Conservation (phyloP, 1,284 basidiomycete species). For the Ganoderma leucocontextum region DNA sequence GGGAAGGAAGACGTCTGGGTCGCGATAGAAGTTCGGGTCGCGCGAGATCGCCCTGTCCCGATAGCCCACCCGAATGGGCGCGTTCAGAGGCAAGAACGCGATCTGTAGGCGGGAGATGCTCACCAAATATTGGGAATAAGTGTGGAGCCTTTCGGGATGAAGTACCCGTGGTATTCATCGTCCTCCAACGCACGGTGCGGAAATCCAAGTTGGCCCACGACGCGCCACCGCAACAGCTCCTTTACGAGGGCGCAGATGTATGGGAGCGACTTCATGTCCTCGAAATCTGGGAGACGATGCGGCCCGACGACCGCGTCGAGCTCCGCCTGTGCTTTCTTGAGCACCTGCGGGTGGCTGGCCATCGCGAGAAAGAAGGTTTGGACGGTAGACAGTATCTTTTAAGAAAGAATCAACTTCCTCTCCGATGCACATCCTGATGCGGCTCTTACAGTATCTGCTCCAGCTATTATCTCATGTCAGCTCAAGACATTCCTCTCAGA, state of each 20-base stretch:
- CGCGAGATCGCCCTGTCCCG: slow-evolving; percentile 35
- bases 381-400: slow-evolving; percentile 27
- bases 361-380: slow-evolving; percentile 47
- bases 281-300: slow-evolving; percentile 47
- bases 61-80: background rate
- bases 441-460: slow-evolving; percentile 27
- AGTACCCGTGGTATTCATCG: slow-evolving; percentile 42
- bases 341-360: slow-evolving; percentile 45
- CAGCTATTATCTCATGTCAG: slow-evolving; percentile 17
- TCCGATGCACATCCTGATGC: background rate
- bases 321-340: slow-evolving; percentile 45
- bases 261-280: slow-evolving; percentile 39
- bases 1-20: slow-evolving; percentile 47
- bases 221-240: slow-evolving; percentile 29
- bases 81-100: background rate
- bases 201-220: slow-evolving; percentile 33
- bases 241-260: slow-evolving; percentile 26
- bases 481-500: background rate
- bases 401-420: background rate
- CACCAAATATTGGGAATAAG: slow-evolving; percentile 43
- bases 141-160: slow-evolving; percentile 39
- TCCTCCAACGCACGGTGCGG: slow-evolving; percentile 42
- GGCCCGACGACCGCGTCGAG: slow-evolving; percentile 30
- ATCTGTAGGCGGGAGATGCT: background rate
- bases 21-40: slow-evolving; percentile 40